phyloP scores from a whole-genome alignment of 2,329 filamentous ascomycete genomes.

The Graphilbum ipis-grandicollis region DNA sequence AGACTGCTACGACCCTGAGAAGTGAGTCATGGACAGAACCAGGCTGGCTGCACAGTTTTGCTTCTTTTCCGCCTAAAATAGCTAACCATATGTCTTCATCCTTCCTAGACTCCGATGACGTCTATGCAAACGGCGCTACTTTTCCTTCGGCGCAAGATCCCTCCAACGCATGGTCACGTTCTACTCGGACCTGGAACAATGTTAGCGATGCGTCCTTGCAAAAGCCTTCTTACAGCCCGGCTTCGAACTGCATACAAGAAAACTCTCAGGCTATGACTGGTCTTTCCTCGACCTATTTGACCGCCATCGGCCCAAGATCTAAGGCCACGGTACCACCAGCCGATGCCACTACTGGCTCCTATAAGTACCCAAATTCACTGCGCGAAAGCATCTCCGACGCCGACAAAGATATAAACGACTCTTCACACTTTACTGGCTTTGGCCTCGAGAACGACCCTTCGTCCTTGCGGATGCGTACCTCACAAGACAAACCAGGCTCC shows the following conservation, averaged over 20 bases:
- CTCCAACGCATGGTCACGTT: constrained; percentile 14
- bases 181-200: constrained; percentile 38
- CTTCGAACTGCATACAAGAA: constrained; percentile 38
- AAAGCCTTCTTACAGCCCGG: constrained; percentile 33
- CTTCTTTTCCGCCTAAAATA: too few species aligned
- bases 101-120: constrained; percentile 14
- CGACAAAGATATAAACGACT: neutral
- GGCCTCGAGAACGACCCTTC: constrained; percentile 4
- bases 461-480: neutral
- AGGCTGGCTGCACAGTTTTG: too few species aligned
- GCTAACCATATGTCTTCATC: neutral
- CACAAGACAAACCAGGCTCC: neutral
- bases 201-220: constrained; percentile 26
- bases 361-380: constrained; percentile 17
- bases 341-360: constrained; percentile 27
- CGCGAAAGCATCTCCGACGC: constrained; percentile 3
- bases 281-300: constrained; percentile 24
- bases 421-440: neutral
- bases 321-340: constrained; percentile 15
- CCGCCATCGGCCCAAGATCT: constrained; percentile 25
- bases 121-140: constrained; percentile 12
- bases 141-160: constrained; percentile 1
- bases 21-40: neutral
- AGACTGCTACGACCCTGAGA: neutral
- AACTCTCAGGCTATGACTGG: constrained; percentile 23